Base-by-base conservation (phyloP, 805 yeast species). In the Myxozyma geophila region DNA sequence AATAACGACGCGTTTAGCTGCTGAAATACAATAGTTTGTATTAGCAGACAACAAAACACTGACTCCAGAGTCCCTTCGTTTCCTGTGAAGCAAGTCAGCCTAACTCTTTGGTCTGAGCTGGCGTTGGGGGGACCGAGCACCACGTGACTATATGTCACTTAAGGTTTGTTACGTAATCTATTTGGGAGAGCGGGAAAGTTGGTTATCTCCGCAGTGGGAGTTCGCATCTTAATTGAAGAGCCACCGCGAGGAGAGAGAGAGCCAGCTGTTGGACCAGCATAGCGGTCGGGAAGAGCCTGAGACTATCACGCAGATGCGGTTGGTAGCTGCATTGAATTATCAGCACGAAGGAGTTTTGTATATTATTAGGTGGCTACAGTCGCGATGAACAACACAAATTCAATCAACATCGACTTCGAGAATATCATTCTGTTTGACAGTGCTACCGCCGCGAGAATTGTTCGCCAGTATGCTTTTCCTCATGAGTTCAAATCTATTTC, bases 401-500 rank as follows among this genome's bases (percentile, higher is more conserved):
- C 48, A 9, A 40, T 54, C 41, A 36, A 41, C 19, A 37, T 54
- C 33, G 33, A 46, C 23, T 54, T 28, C 48, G 28, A 21, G 7
- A n/a, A 43, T 19, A 44, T 54, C 2, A 13, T 41, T 19, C 35
- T 44, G 15, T 54, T 54, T 13, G 37, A 44, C 23, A 35, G 41
- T 40, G 36, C 44, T 33, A 28, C 37, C 12, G 40, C 36, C 1
- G 33, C 46, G 1, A 40, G 43, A 35, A 17, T 47, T 10, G 12
- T 60, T 9, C 55, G 50, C 8, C 53, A 50, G 28, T 17, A 33
- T 44, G 58, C 58, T 1, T 55, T 51, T 50, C 60, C 60, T 17
- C 12, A 51, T 9, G 60, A 51, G 28, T 53, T n/a, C 36, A 21
- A 33, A n/a, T 4, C 50, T 9, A 9, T 36, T 7, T 12, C 35